These are phyloP conservation scores for Lolium rigidum DNA, from an alignment of 176 grass and related monocot genomes.

Conservation along the genomic window DNA sequence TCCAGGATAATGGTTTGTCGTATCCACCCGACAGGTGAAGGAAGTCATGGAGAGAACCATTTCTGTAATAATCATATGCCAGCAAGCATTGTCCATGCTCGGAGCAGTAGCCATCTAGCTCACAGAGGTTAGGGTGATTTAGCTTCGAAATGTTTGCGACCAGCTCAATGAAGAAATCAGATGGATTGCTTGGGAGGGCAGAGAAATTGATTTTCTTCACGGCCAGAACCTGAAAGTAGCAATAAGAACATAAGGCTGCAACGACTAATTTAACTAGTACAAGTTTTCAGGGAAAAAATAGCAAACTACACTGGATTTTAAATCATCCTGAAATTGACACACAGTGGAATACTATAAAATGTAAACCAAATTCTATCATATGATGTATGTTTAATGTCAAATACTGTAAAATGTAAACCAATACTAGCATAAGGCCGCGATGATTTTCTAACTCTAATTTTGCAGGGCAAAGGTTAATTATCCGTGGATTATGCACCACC, in stretches of 20 bases:
- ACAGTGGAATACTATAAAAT: neutral
- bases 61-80: slow-evolving; percentile 75
- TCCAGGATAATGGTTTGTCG: slow-evolving; percentile 72
- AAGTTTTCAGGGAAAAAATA: neutral
- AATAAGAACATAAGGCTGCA: neutral
- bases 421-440: neutral
- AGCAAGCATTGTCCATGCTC: slow-evolving; percentile 85
- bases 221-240: slow-evolving; percentile 63
- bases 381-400: slow-evolving; percentile 1
- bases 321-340: neutral
- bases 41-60: slow-evolving; percentile 78
- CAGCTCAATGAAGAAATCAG: slow-evolving; percentile 67
- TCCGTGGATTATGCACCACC: neutral
- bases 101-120: slow-evolving; percentile 80
- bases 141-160: slow-evolving; percentile 67
- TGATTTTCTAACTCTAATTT: too few species aligned
- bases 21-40: slow-evolving; percentile 67
- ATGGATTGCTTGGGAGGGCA: slow-evolving; percentile 55
- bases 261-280: neutral
- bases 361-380: neutral
- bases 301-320: neutral
- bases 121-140: slow-evolving; percentile 82
- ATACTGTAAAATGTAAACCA: neutral
- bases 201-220: slow-evolving; percentile 86
- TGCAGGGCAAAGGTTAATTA: too few species aligned